Percentiles rank a stretch among this genome's conserved stretches.
Evolutionary conservation across 1,284 basidiomycete species (phyloP).

Genomic region (Sphaerobolus stellatus): DNA sequence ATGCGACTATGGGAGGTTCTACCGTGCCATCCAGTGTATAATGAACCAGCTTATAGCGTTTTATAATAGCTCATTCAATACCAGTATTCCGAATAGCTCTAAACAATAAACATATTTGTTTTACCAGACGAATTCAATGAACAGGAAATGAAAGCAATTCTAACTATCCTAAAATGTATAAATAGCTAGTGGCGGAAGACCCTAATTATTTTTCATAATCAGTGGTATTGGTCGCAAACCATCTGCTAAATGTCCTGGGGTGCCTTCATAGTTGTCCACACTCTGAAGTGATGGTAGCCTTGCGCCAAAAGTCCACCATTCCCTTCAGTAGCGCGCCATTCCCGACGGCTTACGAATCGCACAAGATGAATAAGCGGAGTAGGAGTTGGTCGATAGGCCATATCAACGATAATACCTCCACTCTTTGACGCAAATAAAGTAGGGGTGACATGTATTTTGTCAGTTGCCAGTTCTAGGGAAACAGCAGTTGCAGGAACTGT

Average conservation of each 20-base stretch:
- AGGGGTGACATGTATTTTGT: conserved; percentile 50
- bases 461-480: conserved; percentile 30
- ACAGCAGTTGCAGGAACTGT: conserved; percentile 83
- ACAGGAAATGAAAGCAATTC: too few relatives aligned
- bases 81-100: too few relatives aligned
- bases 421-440: conserved; percentile 33
- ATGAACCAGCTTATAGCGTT: too few relatives aligned
- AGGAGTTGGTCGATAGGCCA: conserved; percentile 86
- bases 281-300: conserved; percentile 79
- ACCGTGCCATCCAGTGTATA: too few relatives aligned
- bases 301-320: conserved; percentile 86
- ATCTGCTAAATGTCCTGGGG: conserved; percentile 40
- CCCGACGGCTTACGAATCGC: conserved; percentile 36
- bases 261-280: conserved; percentile 66
- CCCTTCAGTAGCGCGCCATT: conserved; percentile 78
- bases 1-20: too few relatives aligned
- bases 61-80: too few relatives aligned
- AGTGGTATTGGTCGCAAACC: conserved; percentile 21
- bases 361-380: conserved; percentile 67
- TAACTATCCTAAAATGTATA: too few relatives aligned
- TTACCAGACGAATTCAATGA: too few relatives aligned
- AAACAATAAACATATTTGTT: too few relatives aligned
- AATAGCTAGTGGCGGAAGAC: too few relatives aligned
- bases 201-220: too few relatives aligned
- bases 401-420: conserved; percentile 77